Evolutionary conservation across 2,329 filamentous ascomycete species (phyloP), one percentile per base, ranked within the genome.

Genomic region (Dothistroma septosporum): DNA sequence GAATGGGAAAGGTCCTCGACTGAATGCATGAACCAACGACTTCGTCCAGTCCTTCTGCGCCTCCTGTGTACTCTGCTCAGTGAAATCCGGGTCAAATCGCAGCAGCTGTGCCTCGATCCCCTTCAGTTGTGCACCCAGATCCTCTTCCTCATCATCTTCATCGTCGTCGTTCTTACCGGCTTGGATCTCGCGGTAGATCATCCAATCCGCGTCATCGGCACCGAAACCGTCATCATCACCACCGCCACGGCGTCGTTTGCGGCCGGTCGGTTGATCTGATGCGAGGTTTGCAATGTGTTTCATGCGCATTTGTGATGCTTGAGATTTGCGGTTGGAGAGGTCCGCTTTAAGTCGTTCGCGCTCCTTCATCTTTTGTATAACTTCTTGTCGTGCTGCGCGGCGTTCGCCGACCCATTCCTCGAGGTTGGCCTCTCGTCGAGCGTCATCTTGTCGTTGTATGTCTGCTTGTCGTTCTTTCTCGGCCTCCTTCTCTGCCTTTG

Each of bases 131-230:
- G 82, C 85, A 60, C 85, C 83, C 0, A 96, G 83, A 70, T 97
- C 93, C 74, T 93, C 90, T 73, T 97, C 93, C 73, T 96, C 92
- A 55, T 96, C 92, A 41, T 95, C 92, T 57, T 96, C 92, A 67
- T 97, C 92, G 64, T 94, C 91, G 68, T 97, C 92, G 63, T 93
- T 90, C 56, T 89, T 88, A 55, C 91, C 92, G 0, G 90, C 91
- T 1, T 91, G 90, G 60, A 97, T 95, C 46, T 91, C 91, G 57
- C 94, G 88, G 76, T 99, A 99, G 14, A 99, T 91, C 60, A 91
- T 91, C 94, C 94, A 99, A 75, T 99, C 94, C 60, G 95, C 92
- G 72, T 99, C 94, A 74, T 99, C 93, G 54, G 92, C 92, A 59
- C 94, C 94, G 72, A 99, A 99, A 62, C 91, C 92, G 73, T 99